Base-by-base conservation (phyloP, 2,329 filamentous ascomycete genomes). In the Xylaria polymorpha region DNA sequence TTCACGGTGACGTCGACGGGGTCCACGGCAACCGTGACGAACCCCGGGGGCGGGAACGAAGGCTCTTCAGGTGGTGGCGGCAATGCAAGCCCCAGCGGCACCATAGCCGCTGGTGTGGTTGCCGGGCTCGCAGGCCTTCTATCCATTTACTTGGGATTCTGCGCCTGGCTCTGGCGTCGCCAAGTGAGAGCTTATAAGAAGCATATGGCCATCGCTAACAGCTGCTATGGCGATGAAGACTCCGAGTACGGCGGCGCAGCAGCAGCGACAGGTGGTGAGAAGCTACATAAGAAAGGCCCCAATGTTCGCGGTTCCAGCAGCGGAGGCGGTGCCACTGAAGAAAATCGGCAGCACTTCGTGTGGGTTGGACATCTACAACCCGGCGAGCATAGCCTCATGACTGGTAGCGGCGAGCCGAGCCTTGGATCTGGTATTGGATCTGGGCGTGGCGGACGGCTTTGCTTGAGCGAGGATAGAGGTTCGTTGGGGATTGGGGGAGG, bases 101-200 rank as follows among this genome's bases (percentile, higher is more conserved):
- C 84, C 15, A 83, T 87, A 60, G 82, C 82, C 18, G 83, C 84
- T 1, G 82, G 83, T 32, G 80, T 90, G 22, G 82, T 94, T 39
- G 91, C 92, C 0, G 91, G 89, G n/a, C 75, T 90, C 4, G 84
- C 92, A 4, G 87, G 88, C 57, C 74, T 91, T 20, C 75, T 89
- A 0, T 90, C 89, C 1, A 81, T 82, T 1, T 93, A 92, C 77
- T 85, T 92, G 14, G 90, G 88, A 55, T 93, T 91, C 82, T 92
- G 90, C 79, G 86, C 87, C 20, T 93, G 90, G 87, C 82, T 94
- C 8, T 94, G 94, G 82, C 86, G 91, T 35, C 89, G 90, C 58
- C 91, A 92, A 78, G 86, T 94, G 18, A 80, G 82, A 37, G 86
- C 92, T 10, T 94, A 93, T 83, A 90, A 91, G 79, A 83, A 86